phyloP scores from a whole-genome alignment of 495 filamentous ascomycete genomes.

The Halenospora varia region DNA sequence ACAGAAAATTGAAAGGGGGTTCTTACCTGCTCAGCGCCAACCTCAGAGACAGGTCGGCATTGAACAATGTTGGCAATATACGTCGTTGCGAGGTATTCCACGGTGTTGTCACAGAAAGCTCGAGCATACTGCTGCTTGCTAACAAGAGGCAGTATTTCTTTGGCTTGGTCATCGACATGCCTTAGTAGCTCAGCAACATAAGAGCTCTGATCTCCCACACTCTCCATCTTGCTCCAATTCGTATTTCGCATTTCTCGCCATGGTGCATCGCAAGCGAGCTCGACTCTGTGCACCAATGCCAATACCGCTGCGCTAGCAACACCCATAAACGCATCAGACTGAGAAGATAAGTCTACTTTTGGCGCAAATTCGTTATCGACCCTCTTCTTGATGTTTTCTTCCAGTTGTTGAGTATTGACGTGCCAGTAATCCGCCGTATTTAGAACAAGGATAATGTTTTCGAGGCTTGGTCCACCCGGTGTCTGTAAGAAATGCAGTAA shows the following conservation, averaged over 20 bases:
- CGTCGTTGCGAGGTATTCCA: conserved; percentile 74
- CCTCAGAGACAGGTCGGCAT: conserved; percentile 85
- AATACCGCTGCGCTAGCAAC: conserved; percentile 86
- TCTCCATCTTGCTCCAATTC: conserved; percentile 92
- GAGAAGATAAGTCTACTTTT: conserved; percentile 82
- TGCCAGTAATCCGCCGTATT: conserved; percentile 99
- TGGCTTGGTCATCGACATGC: conserved; percentile 61
- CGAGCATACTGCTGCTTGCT: conserved; percentile 91
- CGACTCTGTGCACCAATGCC: conserved; percentile 77
- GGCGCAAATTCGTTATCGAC: conserved; percentile 74
- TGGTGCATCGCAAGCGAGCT: conserved; percentile 73
- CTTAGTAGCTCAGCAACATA: conserved; percentile 80
- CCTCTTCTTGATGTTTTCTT: conserved; percentile 88
- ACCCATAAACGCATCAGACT: conserved; percentile 92
- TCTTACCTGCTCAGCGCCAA: conserved; percentile 86
- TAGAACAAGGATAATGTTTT: conserved; percentile 79
- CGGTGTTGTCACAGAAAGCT: conserved; percentile 90
- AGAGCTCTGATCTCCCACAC: conserved; percentile 90
- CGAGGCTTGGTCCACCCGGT: conserved; percentile 56
- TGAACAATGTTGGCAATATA: conserved; percentile 84
- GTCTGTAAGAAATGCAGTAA: conserved; percentile 72
- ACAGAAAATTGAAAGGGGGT: neutral
- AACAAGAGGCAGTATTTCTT: conserved; percentile 72
- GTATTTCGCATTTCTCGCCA: conserved; percentile 98
- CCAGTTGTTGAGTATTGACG: conserved; percentile 82